Evolutionary conservation across 1,284 basidiomycete species (phyloP).

Genomic region (Vanrija sp.): DNA sequence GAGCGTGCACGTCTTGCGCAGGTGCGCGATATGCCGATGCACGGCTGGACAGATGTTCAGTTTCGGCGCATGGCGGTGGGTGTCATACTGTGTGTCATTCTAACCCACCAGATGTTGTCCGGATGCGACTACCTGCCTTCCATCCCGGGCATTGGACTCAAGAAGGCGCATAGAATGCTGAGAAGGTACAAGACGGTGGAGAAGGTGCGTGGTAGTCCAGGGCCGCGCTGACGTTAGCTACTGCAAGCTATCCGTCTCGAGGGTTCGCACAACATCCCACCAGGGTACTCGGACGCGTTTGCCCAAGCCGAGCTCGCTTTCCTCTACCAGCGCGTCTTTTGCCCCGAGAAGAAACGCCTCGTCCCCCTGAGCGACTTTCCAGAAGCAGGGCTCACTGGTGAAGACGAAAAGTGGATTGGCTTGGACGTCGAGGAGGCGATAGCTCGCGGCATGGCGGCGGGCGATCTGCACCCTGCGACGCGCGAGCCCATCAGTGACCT

Average conservation of each 20-base stretch:
- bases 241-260: slow-evolving; percentile 76
- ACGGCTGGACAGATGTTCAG: slow-evolving; percentile 82
- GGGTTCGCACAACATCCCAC: slow-evolving; percentile 77
- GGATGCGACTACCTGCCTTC: slow-evolving; percentile 98
- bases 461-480: slow-evolving; percentile 74
- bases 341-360: slow-evolving; percentile 62
- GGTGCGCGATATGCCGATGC: slow-evolving; percentile 69
- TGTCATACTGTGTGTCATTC: background rate
- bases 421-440: slow-evolving; percentile 50
- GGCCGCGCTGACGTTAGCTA: slow-evolving; percentile 31
- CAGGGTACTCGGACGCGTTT: slow-evolving; percentile 66
- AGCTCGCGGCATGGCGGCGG: slow-evolving; percentile 62
- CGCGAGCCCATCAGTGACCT: slow-evolving; percentile 70
- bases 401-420: slow-evolving; percentile 71
- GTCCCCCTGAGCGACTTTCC: slow-evolving; percentile 65
- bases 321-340: slow-evolving; percentile 87
- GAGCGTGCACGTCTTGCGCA: slow-evolving; percentile 70
- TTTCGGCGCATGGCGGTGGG: slow-evolving; percentile 82
- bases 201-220: slow-evolving; percentile 54
- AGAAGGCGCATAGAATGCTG: slow-evolving; percentile 83
- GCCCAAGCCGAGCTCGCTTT: slow-evolving; percentile 85
- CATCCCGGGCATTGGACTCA: slow-evolving; percentile 90
- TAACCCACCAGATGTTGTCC: slow-evolving; percentile 64
- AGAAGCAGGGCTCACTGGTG: slow-evolving; percentile 55
- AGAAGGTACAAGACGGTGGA: slow-evolving; percentile 82